A percentile compares a stretch with the other conserved stretches of the same genome.
Evolutionary conservation across 192 early-diverging fungal genomes (phyloP).

Genomic region (Gigaspora rosea): DNA sequence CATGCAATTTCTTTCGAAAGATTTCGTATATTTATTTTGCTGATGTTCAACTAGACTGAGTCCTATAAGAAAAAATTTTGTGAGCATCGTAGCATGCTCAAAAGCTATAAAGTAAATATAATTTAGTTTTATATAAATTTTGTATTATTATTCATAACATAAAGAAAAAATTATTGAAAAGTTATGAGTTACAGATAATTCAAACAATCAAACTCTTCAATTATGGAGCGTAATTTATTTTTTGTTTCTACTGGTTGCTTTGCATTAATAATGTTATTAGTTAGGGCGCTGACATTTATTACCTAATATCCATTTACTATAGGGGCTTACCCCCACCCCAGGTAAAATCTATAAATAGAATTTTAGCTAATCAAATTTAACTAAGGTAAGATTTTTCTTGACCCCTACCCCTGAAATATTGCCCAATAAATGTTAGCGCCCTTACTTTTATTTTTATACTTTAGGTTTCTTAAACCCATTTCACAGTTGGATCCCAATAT

Average conservation of each 20-base stretch:
- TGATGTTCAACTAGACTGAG: constrained; percentile 81
- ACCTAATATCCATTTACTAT: too few species aligned
- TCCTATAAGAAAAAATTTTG: constrained; percentile 90
- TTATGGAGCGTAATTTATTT: constrained; percentile 52
- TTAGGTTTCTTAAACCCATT: constrained; percentile 71
- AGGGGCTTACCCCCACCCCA: too few species aligned
- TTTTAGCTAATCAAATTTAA: too few species aligned
- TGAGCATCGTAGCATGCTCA: constrained; percentile 79
- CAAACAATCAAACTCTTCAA: constrained; percentile 64
- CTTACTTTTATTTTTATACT: constrained; percentile 69
- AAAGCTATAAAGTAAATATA: constrained; percentile 59
- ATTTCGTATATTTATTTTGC: too few species aligned
- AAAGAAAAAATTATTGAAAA: constrained; percentile 4
- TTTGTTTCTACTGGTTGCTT: constrained; percentile 67
- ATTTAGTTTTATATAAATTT: neutral
- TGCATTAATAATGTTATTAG: constrained; percentile 68
- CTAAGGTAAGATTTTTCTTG: too few species aligned
- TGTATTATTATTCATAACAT: neutral
- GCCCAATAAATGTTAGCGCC: too few species aligned
- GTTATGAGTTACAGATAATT: constrained; percentile 60
- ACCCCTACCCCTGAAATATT: too few species aligned
- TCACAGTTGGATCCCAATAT: constrained; percentile 80
- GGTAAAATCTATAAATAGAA: too few species aligned
- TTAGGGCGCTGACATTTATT: too few species aligned
- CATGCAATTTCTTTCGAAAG: constrained; percentile 84